Evolutionary conservation across 805 yeast species (phyloP).

Genomic region (Metschnikowia chrysomelidarum): DNA sequence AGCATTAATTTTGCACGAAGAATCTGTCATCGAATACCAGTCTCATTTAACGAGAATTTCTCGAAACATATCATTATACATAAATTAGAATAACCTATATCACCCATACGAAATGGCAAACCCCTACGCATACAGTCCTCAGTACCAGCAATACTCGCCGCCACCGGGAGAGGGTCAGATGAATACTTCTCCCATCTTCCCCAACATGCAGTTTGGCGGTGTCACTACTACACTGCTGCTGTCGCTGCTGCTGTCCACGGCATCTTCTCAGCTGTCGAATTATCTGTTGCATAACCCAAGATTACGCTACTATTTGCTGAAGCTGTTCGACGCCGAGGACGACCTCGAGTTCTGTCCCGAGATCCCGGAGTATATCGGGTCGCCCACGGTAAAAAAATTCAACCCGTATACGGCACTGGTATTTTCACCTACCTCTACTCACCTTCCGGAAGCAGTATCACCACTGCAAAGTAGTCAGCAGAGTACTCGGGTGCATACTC

Average conservation of each 20-base stretch:
- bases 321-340: constrained; percentile 61
- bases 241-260: constrained; percentile 15
- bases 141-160: constrained; percentile 35
- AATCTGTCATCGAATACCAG: no score
- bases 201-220: constrained; percentile 23
- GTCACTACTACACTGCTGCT: constrained; percentile 15
- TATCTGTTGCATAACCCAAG: constrained; percentile 47
- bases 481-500: constrained; percentile 44
- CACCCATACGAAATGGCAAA: constrained; percentile 27
- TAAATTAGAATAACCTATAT: background rate
- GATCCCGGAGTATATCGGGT: constrained; percentile 35
- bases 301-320: constrained; percentile 55
- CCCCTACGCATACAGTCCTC: constrained; percentile 31
- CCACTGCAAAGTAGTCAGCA: constrained; percentile 5
- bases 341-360: constrained; percentile 67
- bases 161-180: constrained; percentile 23
- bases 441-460: constrained; percentile 18
- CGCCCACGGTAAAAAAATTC: constrained; percentile 47
- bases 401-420: constrained; percentile 67
- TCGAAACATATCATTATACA: no score
- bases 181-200: constrained; percentile 32
- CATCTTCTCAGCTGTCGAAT: constrained; percentile 19
- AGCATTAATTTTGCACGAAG: no score
- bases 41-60: no score
- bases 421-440: constrained; percentile 46